Base-by-base conservation (phyloP, 495 filamentous ascomycete species). In the Usnea hakonensis region DNA sequence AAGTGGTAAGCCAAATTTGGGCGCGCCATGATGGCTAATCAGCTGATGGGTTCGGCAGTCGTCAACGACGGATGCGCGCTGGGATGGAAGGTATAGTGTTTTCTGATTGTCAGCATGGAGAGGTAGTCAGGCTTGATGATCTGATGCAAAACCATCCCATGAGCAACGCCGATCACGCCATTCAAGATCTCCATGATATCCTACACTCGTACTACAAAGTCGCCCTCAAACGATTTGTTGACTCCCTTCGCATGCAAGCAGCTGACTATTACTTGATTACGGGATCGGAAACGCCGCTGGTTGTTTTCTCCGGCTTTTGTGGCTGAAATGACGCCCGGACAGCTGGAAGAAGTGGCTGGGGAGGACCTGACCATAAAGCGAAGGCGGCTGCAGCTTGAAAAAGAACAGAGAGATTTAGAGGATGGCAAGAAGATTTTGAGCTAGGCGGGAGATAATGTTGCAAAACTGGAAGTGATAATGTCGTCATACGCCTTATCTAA, bases 301-400 rank as follows among this genome's bases (percentile, higher is more conserved):
- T 44, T 69, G 13, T 76, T 77, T 62, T 70, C 74, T 6, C 70
- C 75, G 13, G 54, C 54, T 28, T 75, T 72, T 46, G 71, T 79
- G 9, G 68, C 69, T 28, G 58, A 46, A 10, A 62, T 81, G 21
- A 68, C 70, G 0, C 48, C 52, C 1, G 72, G 70, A 5, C 60
- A 79, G 38, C 60, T 82, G 37, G 69, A 72, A 43, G 68, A 69
- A 1, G 72, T 81, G 55, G 80, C 76, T 4, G 75, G 78, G 1
- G 80, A 83, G 60, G 74, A 76, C 7, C 52, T 69, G 10, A 36
- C 46, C 0, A 57, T 68, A 5, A 64, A 65, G 9, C 62, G 70
- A 11, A 70, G 67, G 53, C 73, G 81, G n/a, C 55, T 26, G 5
- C 60, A 62, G 3, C 43, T 81, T 48, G 65, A 56, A 17, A 74